Base-by-base conservation (phyloP, 495 filamentous ascomycete genomes). In the Halenospora varia region DNA sequence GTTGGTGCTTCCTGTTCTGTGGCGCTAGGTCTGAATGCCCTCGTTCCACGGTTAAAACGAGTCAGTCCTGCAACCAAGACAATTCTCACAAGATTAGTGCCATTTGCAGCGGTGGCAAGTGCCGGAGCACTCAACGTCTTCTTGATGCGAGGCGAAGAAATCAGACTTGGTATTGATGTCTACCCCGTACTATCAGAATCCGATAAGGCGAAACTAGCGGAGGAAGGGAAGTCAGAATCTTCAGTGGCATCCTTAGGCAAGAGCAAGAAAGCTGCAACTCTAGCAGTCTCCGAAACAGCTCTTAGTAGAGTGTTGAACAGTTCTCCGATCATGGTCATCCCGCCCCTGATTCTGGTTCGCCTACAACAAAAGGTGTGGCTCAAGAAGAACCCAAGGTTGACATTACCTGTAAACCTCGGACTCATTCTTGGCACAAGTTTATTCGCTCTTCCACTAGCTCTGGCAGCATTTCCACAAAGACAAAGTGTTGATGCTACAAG, bases 121-220 rank as follows among this genome's bases (percentile, higher is more conserved):
- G 94, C 94, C 2, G 89, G 88, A 56, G 90, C 87, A 1, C 77
- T 98, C 44, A 98, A 98, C 70, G 95, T 97, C 26, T 93, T 96
- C 76, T 79, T 98, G 56, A 98, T 98, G 94, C 88, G 94, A 62
- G 88, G 90, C 50, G 92, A 96, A 71, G 94, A 98, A 73, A 96
- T 97, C 59, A 78, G 90, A 66, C 82, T 78, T 47, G 94, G 94
- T 11, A 97, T 98, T 67, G 92, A 98, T 71, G 86, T 98, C n/a
- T 97, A 84, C 75, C 91, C 90, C 0, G 82, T 86, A 20, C 77
- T 87, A 1, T 82, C 79, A 20, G 80, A 78, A 1, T 71, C 73
- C 1, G 76, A 84, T 51, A 83, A 80, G 65, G 63, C 62, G 45
- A 75, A 75, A 65, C 77, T 85, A 35, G 81, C 77, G 4, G 62